A percentile compares a stretch with the other conserved stretches of the same genome.
Evolutionary conservation across 2,329 filamentous ascomycete genomes (phyloP).

Genomic region (Colletotrichum eremochloae): DNA sequence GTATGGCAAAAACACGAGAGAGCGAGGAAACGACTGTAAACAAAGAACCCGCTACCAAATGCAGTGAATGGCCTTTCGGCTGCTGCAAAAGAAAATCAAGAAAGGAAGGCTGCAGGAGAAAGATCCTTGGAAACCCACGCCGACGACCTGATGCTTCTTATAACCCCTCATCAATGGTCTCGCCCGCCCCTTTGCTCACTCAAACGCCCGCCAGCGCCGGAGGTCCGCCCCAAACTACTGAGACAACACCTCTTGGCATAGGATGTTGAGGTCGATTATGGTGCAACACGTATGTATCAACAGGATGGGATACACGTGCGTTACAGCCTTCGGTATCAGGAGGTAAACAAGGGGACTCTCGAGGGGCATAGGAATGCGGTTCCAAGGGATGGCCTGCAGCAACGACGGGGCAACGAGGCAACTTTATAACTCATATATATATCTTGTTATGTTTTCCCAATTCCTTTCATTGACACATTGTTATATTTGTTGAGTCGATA

Average conservation of each 20-base stretch:
- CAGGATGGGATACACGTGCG: background rate
- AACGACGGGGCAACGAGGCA: background rate
- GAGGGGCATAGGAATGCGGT: constrained; percentile 17
- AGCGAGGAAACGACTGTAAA: background rate
- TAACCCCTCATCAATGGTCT: background rate
- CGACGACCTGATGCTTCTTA: background rate
- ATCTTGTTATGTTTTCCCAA: background rate
- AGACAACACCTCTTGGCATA: constrained; percentile 1
- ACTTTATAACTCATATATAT: too few species aligned
- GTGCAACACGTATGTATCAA: background rate
- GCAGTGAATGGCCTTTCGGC: background rate
- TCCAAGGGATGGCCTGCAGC: constrained; percentile 6
- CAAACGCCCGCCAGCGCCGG: background rate
- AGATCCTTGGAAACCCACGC: too few species aligned
- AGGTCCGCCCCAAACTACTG: constrained; percentile 12
- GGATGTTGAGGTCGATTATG: constrained; percentile 3
- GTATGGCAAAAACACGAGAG: background rate
- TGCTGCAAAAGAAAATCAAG: background rate
- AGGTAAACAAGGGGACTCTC: background rate
- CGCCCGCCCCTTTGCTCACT: background rate
- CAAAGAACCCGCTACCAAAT: background rate
- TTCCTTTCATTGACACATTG: background rate
- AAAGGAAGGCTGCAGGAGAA: background rate
- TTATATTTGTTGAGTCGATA: background rate
- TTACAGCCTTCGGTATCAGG: background rate